These are phyloP conservation scores for Echria macrotheca DNA, from an alignment of 495 filamentous ascomycete genomes.

Conservation along the genomic window DNA sequence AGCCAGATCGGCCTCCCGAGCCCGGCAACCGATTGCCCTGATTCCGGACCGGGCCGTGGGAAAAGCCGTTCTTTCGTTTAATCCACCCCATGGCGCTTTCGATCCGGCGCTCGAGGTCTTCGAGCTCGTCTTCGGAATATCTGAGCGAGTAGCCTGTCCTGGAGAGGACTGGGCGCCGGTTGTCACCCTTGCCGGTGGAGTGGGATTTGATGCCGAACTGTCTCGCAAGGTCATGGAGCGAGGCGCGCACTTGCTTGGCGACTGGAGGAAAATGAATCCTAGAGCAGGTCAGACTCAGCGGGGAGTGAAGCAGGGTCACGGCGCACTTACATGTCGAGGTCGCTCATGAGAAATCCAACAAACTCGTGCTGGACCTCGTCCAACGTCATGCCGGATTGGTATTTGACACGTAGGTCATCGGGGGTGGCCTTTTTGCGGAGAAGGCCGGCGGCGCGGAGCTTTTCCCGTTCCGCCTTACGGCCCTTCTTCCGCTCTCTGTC, in stretches of 20 bases:
- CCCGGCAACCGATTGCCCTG: no score
- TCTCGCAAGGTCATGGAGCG: slow-evolving; percentile 69
- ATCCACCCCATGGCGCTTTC: no score
- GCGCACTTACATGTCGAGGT: slow-evolving; percentile 54
- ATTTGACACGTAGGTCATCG: slow-evolving; percentile 65
- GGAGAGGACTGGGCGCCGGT: slow-evolving; percentile 70
- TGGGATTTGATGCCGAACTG: slow-evolving; percentile 73
- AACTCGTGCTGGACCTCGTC: slow-evolving; percentile 70
- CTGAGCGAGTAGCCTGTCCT: slow-evolving; percentile 60
- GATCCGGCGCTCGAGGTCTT: slow-evolving; percentile 30
- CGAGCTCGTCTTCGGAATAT: slow-evolving; percentile 44
- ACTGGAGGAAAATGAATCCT: slow-evolving; percentile 82
- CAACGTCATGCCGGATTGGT: slow-evolving; percentile 63
- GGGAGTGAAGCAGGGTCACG: background rate
- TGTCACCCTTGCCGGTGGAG: slow-evolving; percentile 67
- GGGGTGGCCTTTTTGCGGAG: slow-evolving; percentile 62
- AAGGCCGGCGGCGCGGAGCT: slow-evolving; percentile 70
- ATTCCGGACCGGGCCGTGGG: no score
- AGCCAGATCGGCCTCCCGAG: slow-evolving; percentile 15
- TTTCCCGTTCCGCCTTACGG: slow-evolving; percentile 72
- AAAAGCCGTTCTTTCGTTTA: no score
- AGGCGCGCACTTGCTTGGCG: slow-evolving; percentile 66
- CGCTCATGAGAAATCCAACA: slow-evolving; percentile 59
- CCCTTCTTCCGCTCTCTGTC: slow-evolving; percentile 78
- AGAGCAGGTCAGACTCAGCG: slow-evolving; percentile 13